A percentile compares a stretch with the other conserved stretches of the same genome.
phyloP scores from a whole-genome alignment of 768 basidiomycete species.

The Cantharellus anzutake region DNA sequence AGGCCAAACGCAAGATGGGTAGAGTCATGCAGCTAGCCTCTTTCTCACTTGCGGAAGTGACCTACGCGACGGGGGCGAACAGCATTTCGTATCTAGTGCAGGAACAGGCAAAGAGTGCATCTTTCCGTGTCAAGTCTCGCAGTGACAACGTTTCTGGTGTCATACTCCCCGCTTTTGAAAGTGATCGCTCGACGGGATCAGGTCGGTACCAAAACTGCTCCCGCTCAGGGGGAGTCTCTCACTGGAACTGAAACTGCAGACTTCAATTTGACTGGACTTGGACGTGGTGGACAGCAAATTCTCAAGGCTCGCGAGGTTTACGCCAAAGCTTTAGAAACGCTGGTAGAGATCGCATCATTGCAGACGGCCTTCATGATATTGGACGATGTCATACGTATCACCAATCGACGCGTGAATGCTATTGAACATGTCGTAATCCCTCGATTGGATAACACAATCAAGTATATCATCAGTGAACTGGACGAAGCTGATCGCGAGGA shows the following conservation, averaged over 20 bases:
- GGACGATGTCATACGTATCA: slow-evolving; percentile 98
- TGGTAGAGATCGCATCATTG: slow-evolving; percentile 90
- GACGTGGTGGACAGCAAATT: slow-evolving; percentile 92
- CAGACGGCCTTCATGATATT: slow-evolving; percentile 97
- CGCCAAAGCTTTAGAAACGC: slow-evolving; percentile 89
- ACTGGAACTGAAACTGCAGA: slow-evolving; percentile 26
- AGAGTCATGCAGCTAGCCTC: slow-evolving; percentile 97
- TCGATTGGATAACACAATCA: slow-evolving; percentile 88
- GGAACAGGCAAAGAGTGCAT: slow-evolving; percentile 79
- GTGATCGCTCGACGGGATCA: slow-evolving; percentile 66
- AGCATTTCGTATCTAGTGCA: slow-evolving; percentile 88
- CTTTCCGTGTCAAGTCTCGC: slow-evolving; percentile 83
- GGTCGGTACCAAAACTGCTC: slow-evolving; percentile 26
- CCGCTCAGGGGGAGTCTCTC: no score
- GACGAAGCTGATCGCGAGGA: slow-evolving; percentile 98
- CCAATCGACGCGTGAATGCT: slow-evolving; percentile 95
- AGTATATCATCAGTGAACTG: slow-evolving; percentile 90
- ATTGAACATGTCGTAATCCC: slow-evolving; percentile 97
- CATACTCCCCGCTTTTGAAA: slow-evolving; percentile 86
- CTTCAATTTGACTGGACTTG: slow-evolving; percentile 92
- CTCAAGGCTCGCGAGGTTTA: slow-evolving; percentile 92
- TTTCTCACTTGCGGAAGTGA: slow-evolving; percentile 97
- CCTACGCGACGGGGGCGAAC: slow-evolving; percentile 81
- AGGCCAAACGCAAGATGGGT: slow-evolving; percentile 99
- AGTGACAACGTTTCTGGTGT: slow-evolving; percentile 99